Conservation (phyloP, 2,329 filamentous ascomycete genomes). For the Microcyclosporella mali region DNA sequence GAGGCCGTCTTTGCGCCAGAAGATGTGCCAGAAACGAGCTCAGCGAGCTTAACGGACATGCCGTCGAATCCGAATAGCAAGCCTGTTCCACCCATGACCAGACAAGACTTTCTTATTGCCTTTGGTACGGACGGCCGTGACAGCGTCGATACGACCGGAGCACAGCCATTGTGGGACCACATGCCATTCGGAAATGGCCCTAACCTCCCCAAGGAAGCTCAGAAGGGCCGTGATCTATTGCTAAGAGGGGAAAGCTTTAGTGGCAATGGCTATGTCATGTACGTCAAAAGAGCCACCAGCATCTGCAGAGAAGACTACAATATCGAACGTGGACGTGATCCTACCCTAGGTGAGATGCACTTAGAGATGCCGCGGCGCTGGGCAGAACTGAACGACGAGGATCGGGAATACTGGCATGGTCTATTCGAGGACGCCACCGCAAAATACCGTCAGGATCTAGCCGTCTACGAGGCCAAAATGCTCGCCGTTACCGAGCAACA, state of each 20-base stretch:
- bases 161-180: conserved; percentile 21
- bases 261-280: conserved; percentile 29
- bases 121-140: conserved; percentile 24
- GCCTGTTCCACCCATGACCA: conserved; percentile 22
- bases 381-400: conserved; percentile 21
- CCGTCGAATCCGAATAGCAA: conserved; percentile 25
- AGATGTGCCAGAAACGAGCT: conserved; percentile 25
- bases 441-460: conserved; percentile 25
- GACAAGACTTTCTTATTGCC: conserved; percentile 26
- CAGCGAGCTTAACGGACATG: conserved; percentile 23
- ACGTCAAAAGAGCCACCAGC: conserved; percentile 18
- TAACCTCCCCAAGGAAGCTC: conserved; percentile 15
- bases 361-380: conserved; percentile 26
- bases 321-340: conserved; percentile 20
- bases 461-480: conserved; percentile 28
- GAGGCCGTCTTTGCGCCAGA: conserved; percentile 28
- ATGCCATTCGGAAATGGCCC: conserved; percentile 18
- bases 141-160: conserved; percentile 14
- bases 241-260: conserved; percentile 8
- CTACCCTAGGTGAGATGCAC: conserved; percentile 25
- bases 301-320: conserved; percentile 22
- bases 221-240: conserved; percentile 15
- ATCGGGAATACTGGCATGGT: conserved; percentile 24
- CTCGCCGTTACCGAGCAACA: conserved; percentile 22
- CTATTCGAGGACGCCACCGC: conserved; percentile 24